A percentile compares a stretch with the other conserved stretches of the same genome.
Evolutionary conservation across 768 basidiomycete genomes (phyloP).

Genomic region (Cystofilobasidium bisporidii): DNA sequence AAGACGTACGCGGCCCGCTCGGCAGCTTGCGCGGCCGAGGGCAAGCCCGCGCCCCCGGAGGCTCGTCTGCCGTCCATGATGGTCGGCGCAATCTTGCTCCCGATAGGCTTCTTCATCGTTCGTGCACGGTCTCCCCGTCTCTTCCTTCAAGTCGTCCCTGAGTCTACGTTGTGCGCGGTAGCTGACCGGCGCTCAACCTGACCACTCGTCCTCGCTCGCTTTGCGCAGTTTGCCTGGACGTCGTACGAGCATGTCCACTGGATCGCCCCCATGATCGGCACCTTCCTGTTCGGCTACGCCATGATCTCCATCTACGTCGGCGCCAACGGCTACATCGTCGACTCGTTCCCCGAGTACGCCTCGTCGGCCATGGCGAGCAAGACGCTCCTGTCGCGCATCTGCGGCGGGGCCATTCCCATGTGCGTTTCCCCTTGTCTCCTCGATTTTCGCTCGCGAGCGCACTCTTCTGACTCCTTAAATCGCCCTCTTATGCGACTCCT

Average conservation of each 20-base stretch:
- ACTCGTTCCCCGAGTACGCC: slow-evolving; percentile 19
- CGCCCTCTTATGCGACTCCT: too few relatives aligned
- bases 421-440: too few relatives aligned
- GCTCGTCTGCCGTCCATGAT: slow-evolving; percentile 26
- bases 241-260: slow-evolving; percentile 18
- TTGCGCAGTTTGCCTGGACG: slow-evolving; percentile 14
- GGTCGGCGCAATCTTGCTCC: slow-evolving; percentile 17
- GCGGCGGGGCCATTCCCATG: slow-evolving; percentile 3
- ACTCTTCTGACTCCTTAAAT: too few relatives aligned
- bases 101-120: slow-evolving; percentile 25
- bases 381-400: slow-evolving; percentile 2
- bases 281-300: slow-evolving; percentile 11
- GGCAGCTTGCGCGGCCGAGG: neutral
- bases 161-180: too few relatives aligned
- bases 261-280: slow-evolving; percentile 22
- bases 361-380: slow-evolving; percentile 24
- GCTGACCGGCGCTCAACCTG: too few relatives aligned
- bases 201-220: neutral
- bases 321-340: slow-evolving; percentile 3
- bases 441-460: too few relatives aligned
- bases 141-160: too few relatives aligned
- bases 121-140: too few relatives aligned
- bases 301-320: slow-evolving; percentile 14
- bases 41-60: slow-evolving; percentile 8
- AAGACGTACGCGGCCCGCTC: neutral